Percentiles rank a stretch among this genome's conserved stretches.
phyloP scores from a whole-genome alignment of 768 basidiomycete genomes.

The Naganishia onofrii region DNA sequence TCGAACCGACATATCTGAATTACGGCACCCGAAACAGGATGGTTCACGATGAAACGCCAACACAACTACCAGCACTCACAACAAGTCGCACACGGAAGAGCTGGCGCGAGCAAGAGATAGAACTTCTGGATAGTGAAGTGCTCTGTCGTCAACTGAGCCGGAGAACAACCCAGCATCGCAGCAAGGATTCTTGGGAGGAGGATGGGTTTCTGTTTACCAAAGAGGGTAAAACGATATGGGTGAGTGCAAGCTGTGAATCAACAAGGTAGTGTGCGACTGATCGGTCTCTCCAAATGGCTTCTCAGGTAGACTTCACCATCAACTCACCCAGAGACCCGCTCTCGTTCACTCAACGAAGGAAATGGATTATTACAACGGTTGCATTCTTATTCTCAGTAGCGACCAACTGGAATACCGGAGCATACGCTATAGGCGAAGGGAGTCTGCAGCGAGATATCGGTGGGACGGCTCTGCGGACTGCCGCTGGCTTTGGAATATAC shows the following conservation, averaged over 20 bases:
- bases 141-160: slow-evolving; percentile 18
- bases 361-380: slow-evolving; percentile 39
- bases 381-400: slow-evolving; percentile 42
- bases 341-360: slow-evolving; percentile 36
- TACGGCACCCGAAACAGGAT: no score
- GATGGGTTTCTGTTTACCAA: slow-evolving; percentile 14
- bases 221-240: slow-evolving; percentile 22
- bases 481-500: slow-evolving; percentile 43
- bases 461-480: slow-evolving; percentile 33
- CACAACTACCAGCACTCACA: not conserved
- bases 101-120: not conserved
- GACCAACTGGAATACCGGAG: slow-evolving; percentile 29
- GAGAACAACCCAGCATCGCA: no score
- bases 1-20: no score
- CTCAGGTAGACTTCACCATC: slow-evolving; percentile 45
- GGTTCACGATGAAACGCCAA: no score
- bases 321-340: slow-evolving; percentile 43
- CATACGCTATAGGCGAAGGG: slow-evolving; percentile 33
- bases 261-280: not conserved
- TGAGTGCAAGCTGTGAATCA: not conserved
- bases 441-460: slow-evolving; percentile 43
- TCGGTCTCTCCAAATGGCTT: not conserved
- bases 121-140: slow-evolving; percentile 1
- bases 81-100: slow-evolving; percentile 11
- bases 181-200: slow-evolving; percentile 14